Conservation (phyloP, 441 rosid species). For the Dalechampia spathulata region DNA sequence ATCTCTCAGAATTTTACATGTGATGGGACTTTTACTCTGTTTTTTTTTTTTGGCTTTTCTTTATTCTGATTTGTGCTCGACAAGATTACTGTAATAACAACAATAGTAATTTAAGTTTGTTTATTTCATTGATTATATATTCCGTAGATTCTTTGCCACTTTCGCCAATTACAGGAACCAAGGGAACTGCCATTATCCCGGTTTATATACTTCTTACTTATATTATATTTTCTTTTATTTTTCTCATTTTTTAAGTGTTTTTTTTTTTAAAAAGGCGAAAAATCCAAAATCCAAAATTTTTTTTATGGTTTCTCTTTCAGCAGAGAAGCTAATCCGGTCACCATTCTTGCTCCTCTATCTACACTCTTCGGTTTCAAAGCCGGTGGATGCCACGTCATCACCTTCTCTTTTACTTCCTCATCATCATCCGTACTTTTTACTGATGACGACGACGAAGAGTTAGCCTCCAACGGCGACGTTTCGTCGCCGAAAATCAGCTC, state of each 20-base stretch:
- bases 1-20: neutral
- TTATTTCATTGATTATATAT: conserved; percentile 7
- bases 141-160: conserved; percentile 14
- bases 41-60: neutral
- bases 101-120: neutral
- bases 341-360: conserved; percentile 57
- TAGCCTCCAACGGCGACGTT: neutral
- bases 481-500: conserved; percentile 59
- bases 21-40: neutral
- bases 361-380: conserved; percentile 45
- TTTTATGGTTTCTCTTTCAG: conserved; percentile 57
- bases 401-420: conserved; percentile 5
- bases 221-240: conserved; percentile 16
- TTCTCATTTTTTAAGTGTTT: conserved; percentile 10
- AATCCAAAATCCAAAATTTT: conserved; percentile 30
- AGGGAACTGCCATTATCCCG: conserved; percentile 23
- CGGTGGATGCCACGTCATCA: conserved; percentile 47
- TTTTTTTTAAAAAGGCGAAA: neutral
- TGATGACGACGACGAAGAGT: conserved; percentile 22
- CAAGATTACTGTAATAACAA: too few species aligned
- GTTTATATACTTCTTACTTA: conserved; percentile 5
- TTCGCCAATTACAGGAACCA: conserved; percentile 14
- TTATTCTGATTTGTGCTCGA: neutral
- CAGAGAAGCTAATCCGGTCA: conserved; percentile 84
- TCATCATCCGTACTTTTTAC: conserved; percentile 5